Evolutionary conservation across 306 rosid genomes (phyloP).

Genomic region (Echinosophora koreensis): DNA sequence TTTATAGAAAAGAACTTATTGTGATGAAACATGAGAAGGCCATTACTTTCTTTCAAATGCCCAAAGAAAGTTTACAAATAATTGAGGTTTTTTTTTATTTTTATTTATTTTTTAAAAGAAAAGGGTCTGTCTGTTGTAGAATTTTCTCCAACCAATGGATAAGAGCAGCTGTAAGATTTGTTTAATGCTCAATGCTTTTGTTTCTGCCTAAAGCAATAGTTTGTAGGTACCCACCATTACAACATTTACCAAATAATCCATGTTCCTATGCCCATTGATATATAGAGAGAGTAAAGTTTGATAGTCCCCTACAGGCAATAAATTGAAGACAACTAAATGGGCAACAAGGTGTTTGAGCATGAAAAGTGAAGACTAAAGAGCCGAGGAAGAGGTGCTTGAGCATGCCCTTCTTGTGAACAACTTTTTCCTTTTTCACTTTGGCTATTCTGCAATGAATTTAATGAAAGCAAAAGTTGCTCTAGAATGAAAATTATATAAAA

Average conservation of each 20-base stretch:
- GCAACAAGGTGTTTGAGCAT: slow-evolving; percentile 10
- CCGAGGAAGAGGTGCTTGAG: slow-evolving; percentile 21
- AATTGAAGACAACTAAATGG: slow-evolving; percentile 27
- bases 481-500: slow-evolving; percentile 16
- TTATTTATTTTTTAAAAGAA: neutral
- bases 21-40: neutral
- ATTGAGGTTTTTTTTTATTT: slow-evolving; percentile 20
- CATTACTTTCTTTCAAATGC: slow-evolving; percentile 26
- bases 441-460: slow-evolving; percentile 11
- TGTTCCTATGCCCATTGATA: slow-evolving; percentile 20
- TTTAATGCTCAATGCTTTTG: slow-evolving; percentile 35
- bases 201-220: slow-evolving; percentile 43
- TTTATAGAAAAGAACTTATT: neutral
- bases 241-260: slow-evolving; percentile 34
- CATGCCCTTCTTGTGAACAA: slow-evolving; percentile 38
- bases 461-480: slow-evolving; percentile 51
- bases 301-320: neutral
- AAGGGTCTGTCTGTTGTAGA: slow-evolving; percentile 14
- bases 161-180: slow-evolving; percentile 44
- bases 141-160: slow-evolving; percentile 37
- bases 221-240: slow-evolving; percentile 51
- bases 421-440: slow-evolving; percentile 8
- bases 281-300: neutral
- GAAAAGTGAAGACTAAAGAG: neutral
- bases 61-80: slow-evolving; percentile 42